A percentile compares a stretch with the other conserved stretches of the same genome.
These are phyloP conservation scores for Centaurea solstitialis DNA, from an alignment of 129 eudicot species.

Conservation along the genomic window DNA sequence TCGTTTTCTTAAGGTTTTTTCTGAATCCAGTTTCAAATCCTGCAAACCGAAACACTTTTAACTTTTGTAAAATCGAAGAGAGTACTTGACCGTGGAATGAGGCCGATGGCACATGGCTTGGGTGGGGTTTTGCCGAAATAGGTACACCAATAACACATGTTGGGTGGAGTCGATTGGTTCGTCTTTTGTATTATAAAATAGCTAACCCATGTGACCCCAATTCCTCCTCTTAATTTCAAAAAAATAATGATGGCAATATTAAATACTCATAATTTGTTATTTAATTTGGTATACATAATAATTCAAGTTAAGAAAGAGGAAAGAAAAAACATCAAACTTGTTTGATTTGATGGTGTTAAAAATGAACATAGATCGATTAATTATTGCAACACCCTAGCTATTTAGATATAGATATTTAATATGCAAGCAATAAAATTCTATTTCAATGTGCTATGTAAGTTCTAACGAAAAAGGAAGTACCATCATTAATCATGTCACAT, in stretches of 20 bases:
- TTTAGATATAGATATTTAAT: not conserved
- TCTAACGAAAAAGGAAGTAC: not conserved
- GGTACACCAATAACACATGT: constrained; percentile 41
- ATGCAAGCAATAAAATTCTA: not conserved
- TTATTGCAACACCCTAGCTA: not conserved
- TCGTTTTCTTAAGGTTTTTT: no score
- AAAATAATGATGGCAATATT: no score
- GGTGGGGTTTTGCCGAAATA: constrained; percentile 33
- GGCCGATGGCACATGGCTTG: constrained; percentile 41
- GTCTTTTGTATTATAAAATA: constrained; percentile 18
- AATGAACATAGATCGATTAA: not conserved
- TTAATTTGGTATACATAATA: not conserved
- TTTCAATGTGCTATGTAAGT: not conserved
- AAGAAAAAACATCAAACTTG: not conserved
- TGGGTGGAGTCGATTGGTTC: constrained; percentile 34
- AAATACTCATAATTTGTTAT: not conserved
- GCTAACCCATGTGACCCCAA: constrained; percentile 24
- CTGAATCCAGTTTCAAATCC: no score
- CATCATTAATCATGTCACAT: constrained; percentile 17
- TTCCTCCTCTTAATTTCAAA: not conserved
- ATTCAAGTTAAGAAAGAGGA: not conserved
- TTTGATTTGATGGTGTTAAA: not conserved
- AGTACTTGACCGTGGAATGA: not conserved
- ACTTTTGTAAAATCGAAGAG: not conserved
- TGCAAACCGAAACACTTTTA: no score